Base-by-base conservation (phyloP, 1,139 yeast species). In the Scheffersomyces parashehatae region DNA sequence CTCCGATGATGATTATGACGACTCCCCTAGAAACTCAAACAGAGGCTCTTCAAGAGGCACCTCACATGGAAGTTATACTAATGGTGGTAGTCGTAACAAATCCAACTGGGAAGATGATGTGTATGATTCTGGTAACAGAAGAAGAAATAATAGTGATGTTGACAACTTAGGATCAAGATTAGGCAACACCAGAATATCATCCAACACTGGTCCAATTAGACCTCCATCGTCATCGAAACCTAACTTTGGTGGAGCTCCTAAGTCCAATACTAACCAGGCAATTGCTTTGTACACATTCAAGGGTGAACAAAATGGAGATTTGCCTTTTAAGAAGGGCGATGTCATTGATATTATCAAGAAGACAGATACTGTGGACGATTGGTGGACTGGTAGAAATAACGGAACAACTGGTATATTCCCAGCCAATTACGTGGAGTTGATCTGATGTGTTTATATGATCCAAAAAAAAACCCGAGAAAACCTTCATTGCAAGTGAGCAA, bases 341-440 rank as follows among this genome's bases (percentile, higher is more conserved):
- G 88, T 88, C n/a, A 88, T 93, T 56, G 86, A 88, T 36, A 86
- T 93, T 52, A 70, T 88, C 41, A 88, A 90, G 64, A 88, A 86
- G 64, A 81, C 95, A 11, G 90, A 86, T 12, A 85, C 96, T 10
- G 81, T 83, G 40, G 96, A 93, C 62, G 99, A 93, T 62, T 93
- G 99, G 99, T 93, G 99, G 99, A 90, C 97, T 0, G 99, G 99
- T 14, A 81, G 86, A 60, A 74, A 83, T 47, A 87, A 86, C 55
- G 95, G 95, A 5, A 68, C 67, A 45, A 87, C 88, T 51, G 99
- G 99, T 40, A 90, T 91, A 24, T 93, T 93, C 76, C 99, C 99
- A 8, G 99, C 99, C 2, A 93, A 93, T 62, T 93, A 93, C 60
- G 97, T 93, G 36, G 95, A 90, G 59, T 67, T 90, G 56, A 85